These are phyloP conservation scores for Suillus sp. DNA, from an alignment of 768 basidiomycete genomes.

Conservation along the genomic window DNA sequence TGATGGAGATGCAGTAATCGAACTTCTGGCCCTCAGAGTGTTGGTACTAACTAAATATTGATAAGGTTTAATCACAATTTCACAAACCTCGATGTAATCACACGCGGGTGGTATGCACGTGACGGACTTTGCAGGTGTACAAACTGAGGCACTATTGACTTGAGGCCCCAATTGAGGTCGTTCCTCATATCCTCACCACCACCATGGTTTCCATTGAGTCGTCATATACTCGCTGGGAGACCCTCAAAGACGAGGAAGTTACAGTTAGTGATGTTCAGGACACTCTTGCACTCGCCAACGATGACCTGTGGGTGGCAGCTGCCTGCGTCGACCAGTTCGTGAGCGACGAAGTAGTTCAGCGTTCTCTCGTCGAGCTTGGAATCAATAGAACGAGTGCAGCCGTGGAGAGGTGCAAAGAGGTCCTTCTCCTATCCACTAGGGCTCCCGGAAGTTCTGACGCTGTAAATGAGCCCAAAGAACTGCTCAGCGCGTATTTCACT, in stretches of 20 bases:
- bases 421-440: conserved; percentile 27
- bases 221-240: conserved; percentile 55
- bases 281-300: conserved; percentile 50
- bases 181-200: conserved; percentile 5
- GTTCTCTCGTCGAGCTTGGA: conserved; percentile 61
- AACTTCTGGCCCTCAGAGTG: not conserved
- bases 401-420: conserved; percentile 47
- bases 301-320: conserved; percentile 80
- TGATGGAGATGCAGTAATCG: not conserved
- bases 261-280: conserved; percentile 49
- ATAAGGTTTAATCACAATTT: not conserved
- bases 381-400: conserved; percentile 58
- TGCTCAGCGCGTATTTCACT: conserved; percentile 56
- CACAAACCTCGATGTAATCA: conserved; percentile 8
- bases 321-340: conserved; percentile 71
- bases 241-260: conserved; percentile 58
- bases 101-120: not conserved
- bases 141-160: not conserved
- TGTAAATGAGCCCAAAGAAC: conserved; percentile 20
- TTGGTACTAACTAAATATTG: no score
- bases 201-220: conserved; percentile 42
- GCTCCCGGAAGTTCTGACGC: conserved; percentile 18
- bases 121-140: not conserved
- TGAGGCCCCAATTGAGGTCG: not conserved
- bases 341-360: conserved; percentile 57